A percentile compares a stretch with the other conserved stretches of the same genome.
Conservation (phyloP, 2,329 filamentous ascomycete species). For the Coleophoma crateriformis region DNA sequence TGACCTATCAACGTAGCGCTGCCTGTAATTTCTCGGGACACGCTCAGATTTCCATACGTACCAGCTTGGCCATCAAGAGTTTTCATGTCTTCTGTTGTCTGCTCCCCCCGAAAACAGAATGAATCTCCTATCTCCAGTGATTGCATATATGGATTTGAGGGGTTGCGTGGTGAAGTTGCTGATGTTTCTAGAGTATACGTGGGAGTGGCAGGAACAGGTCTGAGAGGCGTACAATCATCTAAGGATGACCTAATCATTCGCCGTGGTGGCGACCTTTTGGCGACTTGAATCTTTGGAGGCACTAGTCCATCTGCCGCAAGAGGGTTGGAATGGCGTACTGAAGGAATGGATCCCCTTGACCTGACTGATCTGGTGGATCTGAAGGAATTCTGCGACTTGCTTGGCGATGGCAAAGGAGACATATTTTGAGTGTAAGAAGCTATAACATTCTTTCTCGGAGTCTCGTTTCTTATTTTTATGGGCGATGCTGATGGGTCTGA, state of each 20-base stretch:
- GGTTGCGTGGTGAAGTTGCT: background rate
- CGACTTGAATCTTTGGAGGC: constrained; percentile 8
- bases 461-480: constrained; percentile 8
- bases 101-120: too few relatives aligned
- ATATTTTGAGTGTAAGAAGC: constrained; percentile 22
- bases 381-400: constrained; percentile 17
- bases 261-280: background rate
- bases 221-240: background rate
- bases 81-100: too few relatives aligned
- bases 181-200: too few relatives aligned
- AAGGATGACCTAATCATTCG: background rate
- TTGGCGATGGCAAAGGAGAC: constrained; percentile 12
- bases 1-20: too few relatives aligned
- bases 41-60: too few relatives aligned
- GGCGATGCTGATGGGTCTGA: constrained; percentile 3
- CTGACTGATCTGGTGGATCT: constrained; percentile 9
- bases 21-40: too few relatives aligned
- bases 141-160: background rate
- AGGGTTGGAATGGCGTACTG: too few relatives aligned
- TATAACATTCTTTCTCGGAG: constrained; percentile 9
- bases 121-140: background rate
- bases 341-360: constrained; percentile 9
- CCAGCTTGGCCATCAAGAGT: too few relatives aligned
- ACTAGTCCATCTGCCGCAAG: background rate
- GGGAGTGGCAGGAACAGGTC: background rate